Evolutionary conservation across 805 yeast species (phyloP).

Genomic region (Pichia exigua): DNA sequence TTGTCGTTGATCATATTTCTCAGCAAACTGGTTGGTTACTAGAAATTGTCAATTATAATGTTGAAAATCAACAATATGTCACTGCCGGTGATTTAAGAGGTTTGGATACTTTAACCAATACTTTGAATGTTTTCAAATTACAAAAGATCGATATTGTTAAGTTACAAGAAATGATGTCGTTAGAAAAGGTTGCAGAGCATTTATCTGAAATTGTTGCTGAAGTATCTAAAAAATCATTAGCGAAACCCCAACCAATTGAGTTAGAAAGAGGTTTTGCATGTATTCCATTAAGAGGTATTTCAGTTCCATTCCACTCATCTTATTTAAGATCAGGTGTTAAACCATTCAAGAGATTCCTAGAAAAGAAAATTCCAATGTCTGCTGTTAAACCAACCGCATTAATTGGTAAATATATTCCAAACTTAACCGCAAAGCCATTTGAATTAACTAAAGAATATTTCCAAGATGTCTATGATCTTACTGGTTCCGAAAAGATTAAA

Average conservation of each 20-base stretch:
- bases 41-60: conserved; percentile 97
- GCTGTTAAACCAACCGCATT: conserved; percentile 92
- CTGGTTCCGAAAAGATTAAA: conserved; percentile 87
- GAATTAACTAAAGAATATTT: conserved; percentile 94
- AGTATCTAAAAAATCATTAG: conserved; percentile 70
- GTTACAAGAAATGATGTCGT: conserved; percentile 69
- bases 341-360: conserved; percentile 96
- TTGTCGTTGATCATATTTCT: conserved; percentile 85
- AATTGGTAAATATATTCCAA: conserved; percentile 94
- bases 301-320: conserved; percentile 99
- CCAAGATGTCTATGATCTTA: conserved; percentile 88
- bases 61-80: conserved; percentile 96
- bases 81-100: conserved; percentile 98
- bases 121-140: conserved; percentile 83
- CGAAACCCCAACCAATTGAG: conserved; percentile 94
- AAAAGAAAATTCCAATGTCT: conserved; percentile 89
- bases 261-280: conserved; percentile 97
- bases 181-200: conserved; percentile 86
- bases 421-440: conserved; percentile 96
- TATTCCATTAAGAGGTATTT: conserved; percentile 95
- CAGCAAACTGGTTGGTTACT: conserved; percentile 84
- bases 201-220: conserved; percentile 82
- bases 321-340: conserved; percentile 97
- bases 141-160: conserved; percentile 91
- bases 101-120: conserved; percentile 86